These are phyloP conservation scores for Lepidopterella palustris DNA, from an alignment of 495 filamentous ascomycete species.

Conservation along the genomic window DNA sequence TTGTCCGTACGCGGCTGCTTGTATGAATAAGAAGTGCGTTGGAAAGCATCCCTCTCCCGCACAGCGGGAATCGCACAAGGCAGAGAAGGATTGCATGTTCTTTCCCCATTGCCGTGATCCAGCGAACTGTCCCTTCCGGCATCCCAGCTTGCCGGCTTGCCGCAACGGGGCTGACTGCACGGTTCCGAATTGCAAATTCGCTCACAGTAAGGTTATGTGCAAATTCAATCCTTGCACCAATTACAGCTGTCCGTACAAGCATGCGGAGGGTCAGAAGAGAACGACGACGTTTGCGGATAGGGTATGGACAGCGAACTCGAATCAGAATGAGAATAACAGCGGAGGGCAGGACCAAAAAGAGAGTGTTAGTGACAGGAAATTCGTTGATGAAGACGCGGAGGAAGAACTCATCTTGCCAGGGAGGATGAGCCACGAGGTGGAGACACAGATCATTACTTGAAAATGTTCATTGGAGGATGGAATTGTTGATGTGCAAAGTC, in stretches of 20 bases:
- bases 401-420: conserved; percentile 80
- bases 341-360: conserved; percentile 36
- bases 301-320: conserved; percentile 66
- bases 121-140: conserved; percentile 75
- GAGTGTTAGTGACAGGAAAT: conserved; percentile 89
- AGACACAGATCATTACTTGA: conserved; percentile 26
- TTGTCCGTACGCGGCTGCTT: conserved; percentile 81
- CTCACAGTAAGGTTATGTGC: conserved; percentile 75
- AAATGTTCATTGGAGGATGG: background rate
- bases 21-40: conserved; percentile 91
- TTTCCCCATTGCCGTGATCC: conserved; percentile 85
- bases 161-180: conserved; percentile 90
- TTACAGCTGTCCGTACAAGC: conserved; percentile 75
- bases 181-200: conserved; percentile 79
- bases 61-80: conserved; percentile 64
- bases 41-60: conserved; percentile 90
- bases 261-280: conserved; percentile 79
- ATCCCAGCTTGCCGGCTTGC: conserved; percentile 74
- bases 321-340: no score
- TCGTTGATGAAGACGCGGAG: conserved; percentile 58
- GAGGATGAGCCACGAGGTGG: conserved; percentile 27
- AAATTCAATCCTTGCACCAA: conserved; percentile 90
- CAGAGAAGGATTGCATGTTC: conserved; percentile 86
- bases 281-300: conserved; percentile 72
- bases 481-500: background rate